A percentile compares a stretch with the other conserved stretches of the same genome.
Evolutionary conservation across 148 eudicot genomes (phyloP).

Genomic region (Diospyros lotus): DNA sequence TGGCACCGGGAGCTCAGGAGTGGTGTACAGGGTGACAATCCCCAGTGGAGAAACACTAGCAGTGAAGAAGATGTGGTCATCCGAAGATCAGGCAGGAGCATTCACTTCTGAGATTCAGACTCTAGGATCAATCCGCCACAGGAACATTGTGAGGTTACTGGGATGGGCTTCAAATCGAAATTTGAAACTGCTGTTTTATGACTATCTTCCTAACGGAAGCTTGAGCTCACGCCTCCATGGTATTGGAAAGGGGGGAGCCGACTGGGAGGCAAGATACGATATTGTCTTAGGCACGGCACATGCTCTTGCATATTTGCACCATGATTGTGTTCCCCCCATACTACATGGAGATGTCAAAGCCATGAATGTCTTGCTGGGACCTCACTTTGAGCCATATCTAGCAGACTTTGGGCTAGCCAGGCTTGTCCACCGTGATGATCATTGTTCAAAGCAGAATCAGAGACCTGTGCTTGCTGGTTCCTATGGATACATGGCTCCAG

Average conservation of each 20-base stretch:
- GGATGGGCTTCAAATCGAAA: constrained; percentile 85
- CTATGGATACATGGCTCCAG: constrained; percentile 99
- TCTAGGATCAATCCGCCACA: constrained; percentile 84
- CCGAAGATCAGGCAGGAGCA: constrained; percentile 65
- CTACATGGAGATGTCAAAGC: constrained; percentile 95
- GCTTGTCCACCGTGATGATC: constrained; percentile 35
- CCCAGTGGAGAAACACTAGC: constrained; percentile 78
- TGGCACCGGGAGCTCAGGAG: constrained; percentile 97
- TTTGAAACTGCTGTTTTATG: constrained; percentile 75
- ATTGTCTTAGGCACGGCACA: constrained; percentile 82
- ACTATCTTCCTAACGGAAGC: constrained; percentile 89
- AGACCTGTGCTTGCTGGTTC: constrained; percentile 89
- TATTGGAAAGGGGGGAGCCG: constrained; percentile 70
- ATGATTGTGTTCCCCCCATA: constrained; percentile 88
- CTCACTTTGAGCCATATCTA: constrained; percentile 68
- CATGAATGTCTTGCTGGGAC: constrained; percentile 87
- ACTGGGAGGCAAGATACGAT: constrained; percentile 83
- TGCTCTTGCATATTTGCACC: constrained; percentile 88
- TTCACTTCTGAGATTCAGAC: constrained; percentile 84
- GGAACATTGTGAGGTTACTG: constrained; percentile 78
- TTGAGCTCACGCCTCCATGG: constrained; percentile 92
- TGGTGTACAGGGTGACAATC: constrained; percentile 74
- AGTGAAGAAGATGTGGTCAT: constrained; percentile 92
- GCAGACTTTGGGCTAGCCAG: constrained; percentile 94
- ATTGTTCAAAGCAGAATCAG: constrained; percentile 41